Percentiles rank a stretch among this genome's conserved stretches.
Conservation (phyloP, 2,329 filamentous ascomycete species). For the Spiromastix sp. region DNA sequence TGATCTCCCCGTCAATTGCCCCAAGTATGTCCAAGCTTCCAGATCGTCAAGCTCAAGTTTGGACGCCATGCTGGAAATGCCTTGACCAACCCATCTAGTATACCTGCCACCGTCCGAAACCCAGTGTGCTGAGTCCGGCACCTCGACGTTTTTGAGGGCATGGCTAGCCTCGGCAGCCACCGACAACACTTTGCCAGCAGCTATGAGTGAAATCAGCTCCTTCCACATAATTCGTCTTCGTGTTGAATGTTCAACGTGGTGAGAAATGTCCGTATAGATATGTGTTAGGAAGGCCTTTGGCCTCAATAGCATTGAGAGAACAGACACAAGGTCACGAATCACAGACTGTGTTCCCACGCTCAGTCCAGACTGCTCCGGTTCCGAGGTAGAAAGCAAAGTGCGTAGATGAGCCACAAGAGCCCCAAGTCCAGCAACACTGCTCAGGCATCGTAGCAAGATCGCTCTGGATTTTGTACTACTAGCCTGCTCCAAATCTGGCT, state of each 20-base stretch:
- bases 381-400: slow-evolving; percentile 38
- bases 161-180: slow-evolving; percentile 45
- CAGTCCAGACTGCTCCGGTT: slow-evolving; percentile 19
- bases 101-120: slow-evolving; percentile 55
- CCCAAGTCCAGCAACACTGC: slow-evolving; percentile 66
- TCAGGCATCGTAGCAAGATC: slow-evolving; percentile 52
- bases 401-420: slow-evolving; percentile 63
- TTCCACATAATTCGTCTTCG: slow-evolving; percentile 51
- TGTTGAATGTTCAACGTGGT: slow-evolving; percentile 28
- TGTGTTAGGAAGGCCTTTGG: slow-evolving; percentile 31
- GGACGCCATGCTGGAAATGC: slow-evolving; percentile 41
- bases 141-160: slow-evolving; percentile 22
- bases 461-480: slow-evolving; percentile 24
- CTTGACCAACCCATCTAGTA: slow-evolving; percentile 59
- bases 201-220: slow-evolving; percentile 49
- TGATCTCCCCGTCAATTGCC: slow-evolving; percentile 45
- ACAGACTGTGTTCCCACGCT: slow-evolving; percentile 24
- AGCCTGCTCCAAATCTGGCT: slow-evolving; percentile 9
- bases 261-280: slow-evolving; percentile 37
- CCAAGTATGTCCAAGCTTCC: slow-evolving; percentile 24
- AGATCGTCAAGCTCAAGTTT: slow-evolving; percentile 29
- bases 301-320: slow-evolving; percentile 32
- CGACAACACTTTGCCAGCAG: slow-evolving; percentile 50
- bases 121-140: slow-evolving; percentile 40
- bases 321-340: slow-evolving; percentile 26